Base-by-base conservation (phyloP, 176 grass and related monocot genomes). In the Triticum dicoccoides region DNA sequence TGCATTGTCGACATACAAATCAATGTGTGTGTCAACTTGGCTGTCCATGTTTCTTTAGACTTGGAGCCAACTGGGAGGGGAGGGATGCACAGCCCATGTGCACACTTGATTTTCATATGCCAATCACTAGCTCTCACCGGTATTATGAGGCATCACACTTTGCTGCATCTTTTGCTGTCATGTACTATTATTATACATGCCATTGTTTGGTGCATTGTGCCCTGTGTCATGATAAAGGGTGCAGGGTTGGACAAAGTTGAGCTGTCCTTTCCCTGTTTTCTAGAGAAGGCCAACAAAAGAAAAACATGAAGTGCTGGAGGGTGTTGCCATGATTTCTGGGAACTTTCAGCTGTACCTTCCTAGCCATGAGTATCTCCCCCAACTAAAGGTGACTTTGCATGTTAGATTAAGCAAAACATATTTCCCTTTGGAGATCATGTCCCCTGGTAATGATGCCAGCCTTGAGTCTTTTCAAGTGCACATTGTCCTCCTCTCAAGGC, bases 341-440 rank as follows among this genome's bases (percentile, higher is more conserved):
- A 85, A 82, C 78, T 91, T 91, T 85, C 64, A 66, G 86, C 86
- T 85, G 64, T 67, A 82, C 86, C 86, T 88, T 91, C 84, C 80
- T 77, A 82, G 90, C 66, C 82, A 91, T 82, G 82, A 85, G 86
- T 85, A 82, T 91, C 73, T 76, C 82, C 79, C 70, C 70, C 82
- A 65, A 78, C 77, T 82, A 88, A 88, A 91, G 90, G 77, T 82
- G 64, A 78, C 77, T 91, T 81, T 65, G 71, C 62, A 65, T 65
- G 90, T 85, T 91, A 77, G 84, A 88, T 64, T 88, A 88, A 85
- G 54, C 32, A 91, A 76, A 91, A 88, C 86, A 91, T 85, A 85
- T 91, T 85, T 88, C 15, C 70, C 90, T 82, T 88, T 88, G 82
- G 86, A 91, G 86, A 91, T 91, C 86, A 88, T 91, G 90, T 88